phyloP scores from a whole-genome alignment of 2,329 filamentous ascomycete species.

The Fusarium sp. region DNA sequence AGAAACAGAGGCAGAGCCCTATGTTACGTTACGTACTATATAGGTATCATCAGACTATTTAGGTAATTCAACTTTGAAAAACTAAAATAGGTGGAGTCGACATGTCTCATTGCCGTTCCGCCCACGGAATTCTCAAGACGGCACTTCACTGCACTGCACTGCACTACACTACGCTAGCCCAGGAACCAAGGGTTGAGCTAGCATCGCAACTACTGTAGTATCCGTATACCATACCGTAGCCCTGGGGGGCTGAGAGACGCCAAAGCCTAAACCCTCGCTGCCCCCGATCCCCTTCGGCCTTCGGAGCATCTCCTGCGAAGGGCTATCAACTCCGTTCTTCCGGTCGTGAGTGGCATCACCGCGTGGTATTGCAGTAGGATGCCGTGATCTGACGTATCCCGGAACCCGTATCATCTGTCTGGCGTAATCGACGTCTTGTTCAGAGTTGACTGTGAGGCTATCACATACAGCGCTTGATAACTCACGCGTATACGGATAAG shows the following conservation, averaged over 20 bases:
- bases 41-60: background rate
- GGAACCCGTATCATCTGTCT: background rate
- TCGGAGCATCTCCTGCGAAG: conserved; percentile 20
- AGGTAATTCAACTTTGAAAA: background rate
- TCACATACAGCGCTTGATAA: too few relatives aligned
- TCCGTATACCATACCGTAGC: too few relatives aligned
- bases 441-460: too few relatives aligned
- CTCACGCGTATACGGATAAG: background rate
- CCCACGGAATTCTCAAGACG: conserved; percentile 17
- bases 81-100: conserved; percentile 12
- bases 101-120: conserved; percentile 23
- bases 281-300: conserved; percentile 17
- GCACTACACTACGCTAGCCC: conserved; percentile 20
- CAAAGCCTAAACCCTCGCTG: background rate
- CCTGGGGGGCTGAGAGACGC: background rate
- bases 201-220: background rate
- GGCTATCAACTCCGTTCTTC: conserved; percentile 36
- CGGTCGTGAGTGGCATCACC: conserved; percentile 6
- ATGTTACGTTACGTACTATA: background rate
- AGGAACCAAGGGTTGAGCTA: conserved; percentile 30
- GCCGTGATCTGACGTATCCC: conserved; percentile 15
- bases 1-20: background rate
- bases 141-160: conserved; percentile 31
- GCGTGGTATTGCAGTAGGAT: too few relatives aligned
- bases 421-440: too few relatives aligned